phyloP scores from a whole-genome alignment of 2,329 filamentous ascomycete genomes.

The Xylaria sp. region DNA sequence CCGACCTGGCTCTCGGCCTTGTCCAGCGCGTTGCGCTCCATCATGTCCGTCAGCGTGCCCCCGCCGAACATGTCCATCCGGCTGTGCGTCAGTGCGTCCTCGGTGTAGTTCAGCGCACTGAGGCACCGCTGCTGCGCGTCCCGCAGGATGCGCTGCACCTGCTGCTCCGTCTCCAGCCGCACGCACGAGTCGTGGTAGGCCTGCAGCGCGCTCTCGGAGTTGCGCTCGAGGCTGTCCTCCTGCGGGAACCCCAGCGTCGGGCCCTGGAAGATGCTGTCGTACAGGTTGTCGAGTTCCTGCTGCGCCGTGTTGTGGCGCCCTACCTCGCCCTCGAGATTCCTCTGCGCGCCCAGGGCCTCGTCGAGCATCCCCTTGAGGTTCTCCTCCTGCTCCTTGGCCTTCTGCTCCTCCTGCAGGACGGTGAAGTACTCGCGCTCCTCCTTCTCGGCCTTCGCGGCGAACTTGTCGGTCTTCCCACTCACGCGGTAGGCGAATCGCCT shows the following conservation, averaged over 20 bases:
- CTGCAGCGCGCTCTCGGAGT: conserved; percentile 38
- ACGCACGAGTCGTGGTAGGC: conserved; percentile 43
- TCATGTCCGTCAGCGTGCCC: conserved; percentile 52
- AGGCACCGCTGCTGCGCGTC: conserved; percentile 43
- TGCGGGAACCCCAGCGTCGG: conserved; percentile 55
- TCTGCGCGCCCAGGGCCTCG: conserved; percentile 42
- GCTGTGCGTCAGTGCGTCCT: conserved; percentile 46
- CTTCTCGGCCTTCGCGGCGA: conserved; percentile 51
- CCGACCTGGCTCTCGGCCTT: conserved; percentile 48
- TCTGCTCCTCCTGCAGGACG: conserved; percentile 51
- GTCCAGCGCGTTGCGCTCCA: conserved; percentile 55
- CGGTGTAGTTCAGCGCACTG: conserved; percentile 42
- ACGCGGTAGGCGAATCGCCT: conserved; percentile 56
- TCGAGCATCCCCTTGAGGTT: conserved; percentile 44
- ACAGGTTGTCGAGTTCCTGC: conserved; percentile 52
- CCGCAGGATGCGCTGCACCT: conserved; percentile 44
- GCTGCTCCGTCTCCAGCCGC: conserved; percentile 43
- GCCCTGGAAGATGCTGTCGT: conserved; percentile 56
- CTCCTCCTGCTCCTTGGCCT: conserved; percentile 47
- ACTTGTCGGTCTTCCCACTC: conserved; percentile 52
- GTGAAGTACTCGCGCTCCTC: conserved; percentile 60
- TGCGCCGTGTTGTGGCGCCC: conserved; percentile 45
- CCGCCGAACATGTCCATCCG: conserved; percentile 54
- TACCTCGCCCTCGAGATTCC: conserved; percentile 41
- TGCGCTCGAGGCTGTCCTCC: conserved; percentile 53